phyloP scores from a whole-genome alignment of 257 asterid genomes.

The Solanum medicagineum region DNA sequence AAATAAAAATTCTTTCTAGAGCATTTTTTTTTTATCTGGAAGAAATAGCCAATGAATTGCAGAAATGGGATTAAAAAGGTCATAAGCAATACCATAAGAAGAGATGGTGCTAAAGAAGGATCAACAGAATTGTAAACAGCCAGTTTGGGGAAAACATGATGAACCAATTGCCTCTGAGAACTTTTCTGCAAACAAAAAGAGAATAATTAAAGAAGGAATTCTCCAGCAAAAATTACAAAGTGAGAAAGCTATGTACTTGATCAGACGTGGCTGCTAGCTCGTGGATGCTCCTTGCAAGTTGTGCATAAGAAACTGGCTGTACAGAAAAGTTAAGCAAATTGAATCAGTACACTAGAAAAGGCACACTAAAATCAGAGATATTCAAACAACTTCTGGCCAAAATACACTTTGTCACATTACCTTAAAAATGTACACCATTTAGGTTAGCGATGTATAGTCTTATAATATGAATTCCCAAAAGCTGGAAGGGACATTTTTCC shows the following conservation, averaged over 20 bases:
- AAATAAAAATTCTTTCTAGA: background rate
- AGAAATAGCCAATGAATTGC: background rate
- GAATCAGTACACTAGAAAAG: slow-evolving; percentile 4
- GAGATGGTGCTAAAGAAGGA: slow-evolving; percentile 98
- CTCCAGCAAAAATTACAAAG: background rate
- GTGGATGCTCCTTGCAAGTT: slow-evolving; percentile 97
- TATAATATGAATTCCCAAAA: background rate
- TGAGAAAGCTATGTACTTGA: slow-evolving; percentile 44
- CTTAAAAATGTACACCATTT: background rate
- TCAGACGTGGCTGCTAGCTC: slow-evolving; percentile 96
- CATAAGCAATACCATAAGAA: slow-evolving; percentile 60
- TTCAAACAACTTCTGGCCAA: background rate
- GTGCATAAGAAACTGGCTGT: slow-evolving; percentile 98
- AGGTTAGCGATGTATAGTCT: background rate
- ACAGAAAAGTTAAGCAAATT: slow-evolving; percentile 1
- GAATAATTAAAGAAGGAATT: background rate
- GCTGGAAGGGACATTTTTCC: background rate
- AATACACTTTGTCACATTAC: background rate
- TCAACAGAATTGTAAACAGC: slow-evolving; percentile 99
- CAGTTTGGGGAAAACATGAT: slow-evolving; percentile 92
- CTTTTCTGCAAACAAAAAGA: slow-evolving; percentile 54
- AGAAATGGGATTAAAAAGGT: background rate
- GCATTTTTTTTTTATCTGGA: background rate
- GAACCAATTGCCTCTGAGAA: slow-evolving; percentile 90
- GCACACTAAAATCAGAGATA: background rate